Evolutionary conservation across 192 early-diverging fungal species (phyloP).

Genomic region (Lunasporangiospora selenospora): DNA sequence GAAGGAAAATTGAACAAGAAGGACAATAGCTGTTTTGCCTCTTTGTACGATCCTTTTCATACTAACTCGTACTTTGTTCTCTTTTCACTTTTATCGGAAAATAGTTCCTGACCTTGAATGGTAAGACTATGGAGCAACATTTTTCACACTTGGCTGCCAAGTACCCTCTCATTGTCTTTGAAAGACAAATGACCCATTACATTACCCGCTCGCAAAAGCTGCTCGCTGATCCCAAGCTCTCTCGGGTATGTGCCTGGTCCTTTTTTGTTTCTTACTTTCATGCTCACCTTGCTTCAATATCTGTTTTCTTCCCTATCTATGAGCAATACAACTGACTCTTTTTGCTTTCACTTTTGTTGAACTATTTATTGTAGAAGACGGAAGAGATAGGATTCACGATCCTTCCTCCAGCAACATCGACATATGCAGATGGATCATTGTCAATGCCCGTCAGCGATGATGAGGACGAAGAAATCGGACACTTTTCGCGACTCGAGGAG

Average conservation of each 20-base stretch:
- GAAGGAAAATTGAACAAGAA: slow-evolving; percentile 48
- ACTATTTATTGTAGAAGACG: slow-evolving; percentile 5
- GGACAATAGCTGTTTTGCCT: background rate
- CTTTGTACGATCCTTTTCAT: too few relatives aligned
- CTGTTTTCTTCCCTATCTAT: too few relatives aligned
- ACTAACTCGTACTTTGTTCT: background rate
- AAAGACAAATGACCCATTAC: slow-evolving; percentile 57
- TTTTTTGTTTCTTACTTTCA: background rate
- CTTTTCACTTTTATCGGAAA: background rate
- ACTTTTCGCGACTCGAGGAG: slow-evolving; percentile 13
- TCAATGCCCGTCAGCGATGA: slow-evolving; percentile 61
- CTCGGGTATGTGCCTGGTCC: slow-evolving; percentile 36
- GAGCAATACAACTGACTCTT: background rate
- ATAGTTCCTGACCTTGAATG: slow-evolving; percentile 48
- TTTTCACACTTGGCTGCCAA: slow-evolving; percentile 48
- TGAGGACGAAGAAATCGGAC: slow-evolving; percentile 36
- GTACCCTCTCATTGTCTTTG: slow-evolving; percentile 55
- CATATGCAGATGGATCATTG: slow-evolving; percentile 56
- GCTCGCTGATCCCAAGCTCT: slow-evolving; percentile 53
- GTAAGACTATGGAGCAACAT: slow-evolving; percentile 35
- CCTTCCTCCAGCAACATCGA: slow-evolving; percentile 48
- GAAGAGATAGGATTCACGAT: slow-evolving; percentile 30
- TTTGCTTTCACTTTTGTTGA: background rate
- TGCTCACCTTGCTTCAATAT: slow-evolving; percentile 9
- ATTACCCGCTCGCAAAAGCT: slow-evolving; percentile 52